Percentiles rank a stretch among this genome's conserved stretches.
Conservation (phyloP, 164 flowering plant genomes). For the Liquidambar formosana region DNA sequence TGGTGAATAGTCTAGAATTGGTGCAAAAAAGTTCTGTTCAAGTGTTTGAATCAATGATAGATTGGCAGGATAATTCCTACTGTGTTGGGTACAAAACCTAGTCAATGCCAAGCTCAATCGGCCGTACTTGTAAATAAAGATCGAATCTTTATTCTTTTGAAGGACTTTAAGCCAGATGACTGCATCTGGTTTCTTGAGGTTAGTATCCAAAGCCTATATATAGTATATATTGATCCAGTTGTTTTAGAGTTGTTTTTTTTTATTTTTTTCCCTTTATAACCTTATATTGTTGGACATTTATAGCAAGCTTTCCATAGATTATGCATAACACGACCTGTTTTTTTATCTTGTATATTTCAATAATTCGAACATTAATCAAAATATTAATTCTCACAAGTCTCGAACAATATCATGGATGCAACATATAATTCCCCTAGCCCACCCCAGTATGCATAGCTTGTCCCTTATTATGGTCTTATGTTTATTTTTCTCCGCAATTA, state of each 20-base stretch:
- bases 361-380: too few relatives aligned
- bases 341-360: too few relatives aligned
- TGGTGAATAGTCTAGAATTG: constrained; percentile 42
- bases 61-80: constrained; percentile 63
- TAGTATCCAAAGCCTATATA: constrained; percentile 12
- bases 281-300: background rate
- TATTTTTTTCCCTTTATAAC: background rate
- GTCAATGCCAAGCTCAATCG: constrained; percentile 49
- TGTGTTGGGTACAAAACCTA: constrained; percentile 72
- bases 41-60: constrained; percentile 10
- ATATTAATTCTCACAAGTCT: too few relatives aligned
- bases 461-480: too few relatives aligned
- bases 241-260: background rate
- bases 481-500: too few relatives aligned
- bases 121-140: constrained; percentile 58
- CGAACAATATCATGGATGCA: too few relatives aligned
- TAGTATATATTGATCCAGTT: background rate
- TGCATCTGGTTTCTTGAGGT: constrained; percentile 96
- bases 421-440: too few relatives aligned
- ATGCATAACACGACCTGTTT: too few relatives aligned
- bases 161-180: constrained; percentile 56
- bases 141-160: constrained; percentile 65
- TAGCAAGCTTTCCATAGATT: too few relatives aligned
- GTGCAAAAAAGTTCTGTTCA: background rate
- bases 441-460: too few relatives aligned